Conservation (phyloP, 75 land plant genomes). For the Cryptomeria japonica region DNA sequence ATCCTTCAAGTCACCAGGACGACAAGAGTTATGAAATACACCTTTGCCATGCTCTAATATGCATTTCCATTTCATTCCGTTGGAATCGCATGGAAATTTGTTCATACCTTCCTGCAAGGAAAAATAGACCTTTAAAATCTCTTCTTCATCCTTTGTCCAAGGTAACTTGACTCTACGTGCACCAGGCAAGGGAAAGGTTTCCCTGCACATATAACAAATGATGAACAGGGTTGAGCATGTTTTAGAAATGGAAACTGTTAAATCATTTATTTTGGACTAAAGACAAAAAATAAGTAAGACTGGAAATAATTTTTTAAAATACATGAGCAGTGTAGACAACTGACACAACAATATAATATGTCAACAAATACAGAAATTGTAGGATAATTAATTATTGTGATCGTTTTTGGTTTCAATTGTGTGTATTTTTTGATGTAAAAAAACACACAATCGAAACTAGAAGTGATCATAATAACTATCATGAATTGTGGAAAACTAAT, state of each 20-base stretch:
- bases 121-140: constrained; percentile 27
- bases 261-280: not conserved
- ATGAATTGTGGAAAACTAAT: no score
- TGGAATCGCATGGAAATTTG: constrained; percentile 8
- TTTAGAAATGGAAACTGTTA: not conserved
- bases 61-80: constrained; percentile 30
- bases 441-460: no score
- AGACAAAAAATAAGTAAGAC: not conserved
- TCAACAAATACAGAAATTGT: no score
- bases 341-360: no score
- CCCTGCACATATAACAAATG: not conserved
- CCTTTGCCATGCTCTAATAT: constrained; percentile 44
- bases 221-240: not conserved
- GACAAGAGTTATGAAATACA: constrained; percentile 31
- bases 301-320: no score
- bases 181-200: constrained; percentile 14
- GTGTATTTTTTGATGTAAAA: no score
- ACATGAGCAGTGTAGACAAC: no score
- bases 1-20: constrained; percentile 39
- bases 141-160: constrained; percentile 35
- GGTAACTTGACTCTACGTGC: constrained; percentile 24
- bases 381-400: no score
- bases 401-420: no score
- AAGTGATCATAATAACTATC: no score
- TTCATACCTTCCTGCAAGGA: constrained; percentile 28